Percentiles rank a stretch among this genome's conserved stretches.
Evolutionary conservation across 148 eudicot species (phyloP).

Genomic region (Chenopodium suecicum): DNA sequence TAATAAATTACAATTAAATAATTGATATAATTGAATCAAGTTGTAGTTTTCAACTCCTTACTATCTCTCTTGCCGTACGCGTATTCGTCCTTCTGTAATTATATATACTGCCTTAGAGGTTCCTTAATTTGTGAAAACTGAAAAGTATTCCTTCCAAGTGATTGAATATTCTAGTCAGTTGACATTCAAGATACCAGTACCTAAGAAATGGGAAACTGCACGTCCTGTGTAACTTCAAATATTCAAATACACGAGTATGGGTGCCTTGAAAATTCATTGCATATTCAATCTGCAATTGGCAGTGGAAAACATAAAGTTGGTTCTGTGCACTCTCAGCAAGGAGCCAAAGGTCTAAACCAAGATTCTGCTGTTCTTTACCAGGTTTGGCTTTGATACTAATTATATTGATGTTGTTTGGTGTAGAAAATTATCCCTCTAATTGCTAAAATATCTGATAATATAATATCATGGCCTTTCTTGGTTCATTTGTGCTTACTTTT

Average conservation of each 20-base stretch:
- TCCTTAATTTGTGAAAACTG: not conserved
- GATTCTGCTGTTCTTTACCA: conserved; percentile 70
- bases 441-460: too few relatives aligned
- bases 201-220: conserved; percentile 54
- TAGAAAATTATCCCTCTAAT: not conserved
- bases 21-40: conserved; percentile 5
- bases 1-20: conserved; percentile 4
- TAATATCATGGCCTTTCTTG: not conserved
- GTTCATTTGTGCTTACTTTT: not conserved
- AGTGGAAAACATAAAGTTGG: conserved; percentile 31
- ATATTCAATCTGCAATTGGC: conserved; percentile 8
- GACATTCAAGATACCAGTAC: conserved; percentile 15
- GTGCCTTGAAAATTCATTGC: conserved; percentile 50
- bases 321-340: conserved; percentile 52
- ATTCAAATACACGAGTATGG: conserved; percentile 42
- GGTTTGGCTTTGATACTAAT: conserved; percentile 34
- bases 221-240: conserved; percentile 41
- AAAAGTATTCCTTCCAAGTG: not conserved
- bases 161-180: conserved; percentile 17
- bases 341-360: conserved; percentile 73
- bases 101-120: conserved; percentile 7
- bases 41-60: not conserved
- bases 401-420: too few relatives aligned
- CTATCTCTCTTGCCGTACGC: conserved; percentile 12
- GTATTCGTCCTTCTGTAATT: not conserved